Base-by-base conservation (phyloP, 208 protist genomes). In the Polymyxa betae region DNA sequence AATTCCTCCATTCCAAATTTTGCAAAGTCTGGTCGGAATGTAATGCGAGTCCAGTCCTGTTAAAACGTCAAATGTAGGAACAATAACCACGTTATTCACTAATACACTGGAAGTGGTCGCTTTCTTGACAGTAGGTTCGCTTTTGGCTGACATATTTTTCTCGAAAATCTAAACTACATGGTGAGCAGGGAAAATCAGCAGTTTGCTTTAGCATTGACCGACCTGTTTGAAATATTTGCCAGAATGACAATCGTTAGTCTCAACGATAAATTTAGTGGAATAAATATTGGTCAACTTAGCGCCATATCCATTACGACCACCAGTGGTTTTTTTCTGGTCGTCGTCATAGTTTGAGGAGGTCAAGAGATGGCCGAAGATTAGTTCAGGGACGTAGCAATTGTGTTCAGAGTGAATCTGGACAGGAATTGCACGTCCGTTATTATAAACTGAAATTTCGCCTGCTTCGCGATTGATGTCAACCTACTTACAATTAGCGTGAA, bases 201-300 rank as follows among this genome's bases (percentile, higher is more conserved):
- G 35, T 35, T 60, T 49, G 41, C 45, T 91, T 90, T 35, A 5
- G 38, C 35, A 29, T 24, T 60, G 5, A 24, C 12, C 12, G 10
- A 88, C 32, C 64, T 90, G 98, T 90, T 95, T 96, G 92, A 97
- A 98, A 92, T 97, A 97, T 88, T 97, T 96, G 45, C 94, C 94
- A 0, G 94, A 96, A 0, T 16, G 49, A 29, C 93, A 93, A 93
- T 99, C 97, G 41, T 95, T 94, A 16, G 98, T 99, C 94, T 99
- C 98, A 10, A 99, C 90, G 0, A n/a, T 91, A 92, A 96, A 96
- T 40, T 91, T 16, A 20, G 1, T 97, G 1, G 97, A 99, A 93
- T 99, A 99, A 35, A 99, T 99, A 94, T 99, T 99, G 40, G 98
- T 98, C 45, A 99, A 95, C 94, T 99, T 99, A 5, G 99, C 92